Evolutionary conservation across 371 early-diverging fungal genomes (phyloP), one percentile per base, ranked within the genome.

Genomic region (Smittium mucronatum): DNA sequence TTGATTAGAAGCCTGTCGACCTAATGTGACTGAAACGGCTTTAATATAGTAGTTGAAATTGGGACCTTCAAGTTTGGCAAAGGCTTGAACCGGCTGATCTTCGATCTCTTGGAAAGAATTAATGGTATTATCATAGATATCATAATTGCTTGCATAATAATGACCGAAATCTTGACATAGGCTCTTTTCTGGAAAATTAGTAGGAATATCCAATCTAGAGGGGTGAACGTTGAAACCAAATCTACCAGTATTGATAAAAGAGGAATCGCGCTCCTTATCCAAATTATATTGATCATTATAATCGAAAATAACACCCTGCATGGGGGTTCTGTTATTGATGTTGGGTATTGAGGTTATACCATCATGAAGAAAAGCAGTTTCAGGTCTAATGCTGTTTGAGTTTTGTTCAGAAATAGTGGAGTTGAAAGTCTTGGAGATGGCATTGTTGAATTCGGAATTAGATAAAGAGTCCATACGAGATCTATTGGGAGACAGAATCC

Each of bases 31-130:
- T 69, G 87, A 85, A 1, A 92, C 79, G 11, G 88, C 88, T 65
- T 87, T 85, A 69, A 93, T 86, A 69, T 88, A 92, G 75, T 91
- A 93, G 68, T 87, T 87, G 71, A 89, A 87, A 28, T 87, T 85
- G 16, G 88, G 85, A 32, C 92, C 90, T 76, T 92, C 90, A 16
- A 94, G 83, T 75, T 92, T 94, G 21, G 94, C 94, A 75, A 91
- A 94, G 0, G 94, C 93, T 74, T 90, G 90, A 26, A 91, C 88
- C 5, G 47, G 47, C 47, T 47, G 47, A 47, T 47, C 47, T 47
- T 47, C 47, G 21, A 47, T 21, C 21, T 47, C 47, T 47, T 47
- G 47, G 47, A 47, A 47, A 47, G 47, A 47, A 21, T 47, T 47
- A 47, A 47, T 47, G 47, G 47, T 5, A 21, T 47, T 47, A 11